These are phyloP conservation scores for Saccharomycopsis oosterbeekiorum DNA, from an alignment of 805 yeast genomes.

Conservation along the genomic window DNA sequence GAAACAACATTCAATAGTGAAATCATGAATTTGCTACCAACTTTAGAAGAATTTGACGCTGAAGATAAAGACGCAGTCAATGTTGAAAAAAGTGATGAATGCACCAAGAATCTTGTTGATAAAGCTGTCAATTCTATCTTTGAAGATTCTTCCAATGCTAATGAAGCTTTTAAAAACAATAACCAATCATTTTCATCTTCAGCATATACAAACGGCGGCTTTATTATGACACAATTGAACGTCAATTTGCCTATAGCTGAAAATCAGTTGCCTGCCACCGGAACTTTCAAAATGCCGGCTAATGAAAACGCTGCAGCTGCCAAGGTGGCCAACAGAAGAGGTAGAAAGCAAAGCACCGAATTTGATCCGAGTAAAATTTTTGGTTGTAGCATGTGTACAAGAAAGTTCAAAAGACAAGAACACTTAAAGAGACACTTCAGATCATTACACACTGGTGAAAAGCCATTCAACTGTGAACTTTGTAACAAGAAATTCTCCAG, in stretches of 20 bases:
- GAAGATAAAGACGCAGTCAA: neutral
- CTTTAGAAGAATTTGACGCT: neutral
- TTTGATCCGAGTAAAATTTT: conserved; percentile 51
- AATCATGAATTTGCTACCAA: neutral
- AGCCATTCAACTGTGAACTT: conserved; percentile 53
- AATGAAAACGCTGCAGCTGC: conserved; percentile 21
- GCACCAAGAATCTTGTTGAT: neutral
- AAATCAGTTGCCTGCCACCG: neutral
- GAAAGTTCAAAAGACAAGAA: conserved; percentile 66
- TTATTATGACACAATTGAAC: neutral
- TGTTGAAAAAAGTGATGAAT: neutral
- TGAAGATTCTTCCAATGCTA: neutral
- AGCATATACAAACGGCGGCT: neutral
- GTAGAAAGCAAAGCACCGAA: conserved; percentile 53
- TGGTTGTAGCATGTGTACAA: conserved; percentile 53
- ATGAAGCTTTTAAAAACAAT: neutral
- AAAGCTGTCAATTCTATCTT: neutral
- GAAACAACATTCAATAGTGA: neutral
- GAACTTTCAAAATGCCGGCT: neutral
- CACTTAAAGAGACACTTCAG: conserved; percentile 68
- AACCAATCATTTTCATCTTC: neutral
- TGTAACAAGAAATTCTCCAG: conserved; percentile 60
- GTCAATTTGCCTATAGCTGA: neutral
- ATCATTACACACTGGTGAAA: conserved; percentile 62
- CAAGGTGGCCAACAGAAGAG: conserved; percentile 37